Evolutionary conservation across 2,329 filamentous ascomycete species (phyloP), one percentile per base, ranked within the genome.

Genomic region (Plenodomus lindquistii): DNA sequence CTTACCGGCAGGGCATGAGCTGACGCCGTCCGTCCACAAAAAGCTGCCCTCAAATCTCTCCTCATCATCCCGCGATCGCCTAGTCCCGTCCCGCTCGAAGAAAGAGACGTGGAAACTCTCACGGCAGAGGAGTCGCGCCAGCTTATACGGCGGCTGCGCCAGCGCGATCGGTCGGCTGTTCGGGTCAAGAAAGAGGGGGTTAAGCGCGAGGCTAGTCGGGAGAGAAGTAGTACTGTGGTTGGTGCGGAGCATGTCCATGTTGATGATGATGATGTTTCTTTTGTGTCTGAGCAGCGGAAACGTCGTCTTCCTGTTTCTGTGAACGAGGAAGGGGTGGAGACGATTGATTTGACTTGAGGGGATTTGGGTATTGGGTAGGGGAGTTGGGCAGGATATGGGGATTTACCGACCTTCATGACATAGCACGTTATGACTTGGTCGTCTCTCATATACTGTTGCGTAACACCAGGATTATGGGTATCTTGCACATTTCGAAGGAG

Each of bases 61-160:
- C 36, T 63, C 4, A 52, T 75, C 27, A 62, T 75, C 15, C 63
- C 60, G 3, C 59, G 64, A 10, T 60, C 46, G 1, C 66, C 65
- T 1, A 63, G 51, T 10, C 70, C 67, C 1, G 37, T 56, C 1
- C 59, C 54, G 0, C 46, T 60, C 1, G 53, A 62, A 13, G 50
- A 60, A 4, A 43, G 55, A 35, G 51, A 59, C 18, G 7, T 57
- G 2, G 37, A 59, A 3, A 44, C 42, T 0, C 37, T 63, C 4
- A 52, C 20, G 2, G n/a, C 34, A 2, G 51, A 62, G 6, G 62
- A 60, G 22, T 52, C 58, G 27, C 51, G 54, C 4, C 55, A 64
- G 38, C 48, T 63, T 6, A 16, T 66, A 18, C 46, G 22, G 5
- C 49, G 53, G 10, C 57, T 54, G 22, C 46, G 52, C 16, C 51